phyloP scores from a whole-genome alignment of 2,329 filamentous ascomycete species.

The Ceratocystis eucalypticola region DNA sequence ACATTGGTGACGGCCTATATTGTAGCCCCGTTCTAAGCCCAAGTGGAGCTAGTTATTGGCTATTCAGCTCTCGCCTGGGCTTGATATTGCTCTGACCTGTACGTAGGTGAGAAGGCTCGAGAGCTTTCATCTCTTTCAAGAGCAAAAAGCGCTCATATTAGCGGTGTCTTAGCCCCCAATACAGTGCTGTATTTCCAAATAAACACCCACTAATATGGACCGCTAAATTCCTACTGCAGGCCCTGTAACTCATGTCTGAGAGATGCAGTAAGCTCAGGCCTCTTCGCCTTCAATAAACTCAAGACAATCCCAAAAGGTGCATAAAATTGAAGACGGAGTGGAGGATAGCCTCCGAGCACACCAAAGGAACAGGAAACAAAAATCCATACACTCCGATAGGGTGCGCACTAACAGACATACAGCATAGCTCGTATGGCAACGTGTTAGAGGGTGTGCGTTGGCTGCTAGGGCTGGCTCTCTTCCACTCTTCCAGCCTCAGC shows the following conservation, averaged over 20 bases:
- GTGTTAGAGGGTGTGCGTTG: not conserved
- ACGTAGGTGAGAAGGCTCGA: too few species aligned
- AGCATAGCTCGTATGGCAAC: not conserved
- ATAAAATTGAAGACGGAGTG: not conserved
- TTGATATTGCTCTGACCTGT: too few species aligned
- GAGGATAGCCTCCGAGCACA: not conserved
- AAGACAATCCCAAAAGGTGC: not conserved
- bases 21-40: too few species aligned
- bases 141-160: not conserved
- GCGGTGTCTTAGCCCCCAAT: not conserved
- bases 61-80: too few species aligned
- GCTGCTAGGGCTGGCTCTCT: not conserved
- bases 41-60: too few species aligned
- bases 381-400: not conserved
- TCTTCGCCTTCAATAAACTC: not conserved
- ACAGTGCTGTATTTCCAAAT: not conserved
- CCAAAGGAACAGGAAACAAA: not conserved
- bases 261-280: too few species aligned
- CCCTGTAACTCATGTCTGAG: too few species aligned
- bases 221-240: too few species aligned
- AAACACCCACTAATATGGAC: too few species aligned
- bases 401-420: not conserved
- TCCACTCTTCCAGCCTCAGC: not conserved
- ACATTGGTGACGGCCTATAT: too few species aligned
- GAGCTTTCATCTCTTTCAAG: not conserved